Evolutionary conservation across 2,329 filamentous ascomycete genomes (phyloP).

Genomic region (Beauveria rudraprayagi): DNA sequence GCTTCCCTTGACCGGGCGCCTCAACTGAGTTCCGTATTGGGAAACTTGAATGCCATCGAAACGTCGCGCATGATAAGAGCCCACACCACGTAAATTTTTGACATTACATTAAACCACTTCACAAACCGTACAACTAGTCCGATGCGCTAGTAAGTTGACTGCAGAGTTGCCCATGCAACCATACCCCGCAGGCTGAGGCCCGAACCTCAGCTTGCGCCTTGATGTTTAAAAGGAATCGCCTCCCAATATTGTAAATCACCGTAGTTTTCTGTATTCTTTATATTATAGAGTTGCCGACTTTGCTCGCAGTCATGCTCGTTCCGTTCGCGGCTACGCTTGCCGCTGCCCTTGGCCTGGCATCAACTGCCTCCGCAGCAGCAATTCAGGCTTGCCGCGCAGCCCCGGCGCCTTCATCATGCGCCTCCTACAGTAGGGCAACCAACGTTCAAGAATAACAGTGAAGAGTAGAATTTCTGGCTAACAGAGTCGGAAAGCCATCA

Average conservation of each 20-base stretch:
- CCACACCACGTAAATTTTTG: not conserved
- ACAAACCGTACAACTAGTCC: not conserved
- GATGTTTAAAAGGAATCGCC: not conserved
- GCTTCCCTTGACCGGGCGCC: too few species aligned
- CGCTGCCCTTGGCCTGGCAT: not conserved
- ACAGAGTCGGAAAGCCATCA: slow-evolving; percentile 1
- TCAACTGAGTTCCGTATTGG: too few species aligned
- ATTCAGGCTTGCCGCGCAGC: not conserved
- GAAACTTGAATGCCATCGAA: too few species aligned
- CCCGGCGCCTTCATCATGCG: not conserved
- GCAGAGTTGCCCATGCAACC: not conserved
- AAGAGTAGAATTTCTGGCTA: not conserved
- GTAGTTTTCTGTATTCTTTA: not conserved
- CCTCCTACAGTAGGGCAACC: slow-evolving; percentile 1
- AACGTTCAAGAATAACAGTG: too few species aligned
- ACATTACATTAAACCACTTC: not conserved
- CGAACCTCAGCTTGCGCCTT: not conserved
- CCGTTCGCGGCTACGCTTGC: not conserved
- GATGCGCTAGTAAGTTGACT: not conserved
- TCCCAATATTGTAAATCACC: not conserved
- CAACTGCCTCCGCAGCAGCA: not conserved
- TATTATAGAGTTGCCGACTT: not conserved
- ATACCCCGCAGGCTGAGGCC: slow-evolving; percentile 1
- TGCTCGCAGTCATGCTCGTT: not conserved
- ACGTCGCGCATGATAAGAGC: not conserved